Base-by-base conservation (phyloP, 129 eudicot species). In the Erigeron canadensis region DNA sequence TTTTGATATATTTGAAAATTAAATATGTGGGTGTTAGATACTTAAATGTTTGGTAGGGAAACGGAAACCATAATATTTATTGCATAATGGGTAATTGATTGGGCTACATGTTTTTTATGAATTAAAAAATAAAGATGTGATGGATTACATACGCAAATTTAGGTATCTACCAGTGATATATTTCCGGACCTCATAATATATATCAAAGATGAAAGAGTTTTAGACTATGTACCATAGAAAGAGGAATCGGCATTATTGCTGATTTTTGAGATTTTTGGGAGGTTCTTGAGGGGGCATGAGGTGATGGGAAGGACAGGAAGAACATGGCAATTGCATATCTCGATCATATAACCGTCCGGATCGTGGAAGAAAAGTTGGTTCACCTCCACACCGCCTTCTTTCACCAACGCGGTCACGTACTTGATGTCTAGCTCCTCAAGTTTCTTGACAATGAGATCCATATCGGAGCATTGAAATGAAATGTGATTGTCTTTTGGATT, bases 401-500 rank as follows among this genome's bases (percentile, higher is more conserved):
- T 80, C 16, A 89, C 92, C 69, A 78, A 74, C 0, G 92, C 89
- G 0, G 81, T 89, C 37, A 78, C 83, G 23, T 86, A 89, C 48
- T 89, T 80, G 17, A 89, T 71, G 6, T 79, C 67, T 84, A 86
- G 72, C 16, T 77, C 78, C 77, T 80, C 87, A 63, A 89, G 56
- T 16, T 78, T 78, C 16, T 81, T 77, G 22, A 84, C 70, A 4
- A 89, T 66, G n/a, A 82, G 73, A 8, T 78, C 81, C 96, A 89
- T 89, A 65, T 86, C 72, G 1, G 91, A 38, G 78, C 88, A 82
- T 38, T 90, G 97, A 58, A 90, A 90, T 5, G 97, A 90, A 67
- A 90, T 87, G 76, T 90, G 97, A 46, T 85, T 87, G 79, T 85
- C 95, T 81, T 90, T 90, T 22, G 97, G 97, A 63, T 90, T 87